A percentile compares a stretch with the other conserved stretches of the same genome.
Evolutionary conservation across 768 basidiomycete species (phyloP).

Genomic region (Cystobasidiopsis lactophilus): DNA sequence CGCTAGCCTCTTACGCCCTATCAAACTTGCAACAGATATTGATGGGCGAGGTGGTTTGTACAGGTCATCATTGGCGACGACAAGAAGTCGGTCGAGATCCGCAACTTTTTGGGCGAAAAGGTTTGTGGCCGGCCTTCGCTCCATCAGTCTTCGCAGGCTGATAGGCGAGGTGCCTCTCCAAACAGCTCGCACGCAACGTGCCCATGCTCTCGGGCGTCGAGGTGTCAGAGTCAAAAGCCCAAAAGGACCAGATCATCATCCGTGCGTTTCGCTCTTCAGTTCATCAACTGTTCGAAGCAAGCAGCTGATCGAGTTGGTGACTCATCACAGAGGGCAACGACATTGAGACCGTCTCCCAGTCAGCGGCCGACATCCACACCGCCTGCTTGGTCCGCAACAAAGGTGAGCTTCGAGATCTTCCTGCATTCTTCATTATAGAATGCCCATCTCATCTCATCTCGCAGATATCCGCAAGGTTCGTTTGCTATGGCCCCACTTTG

Average conservation of each 20-base stretch:
- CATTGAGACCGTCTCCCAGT: slow-evolving; percentile 91
- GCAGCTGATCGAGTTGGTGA: too few species aligned
- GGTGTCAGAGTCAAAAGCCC: slow-evolving; percentile 61
- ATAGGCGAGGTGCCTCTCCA: not conserved
- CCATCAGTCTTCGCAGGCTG: not conserved
- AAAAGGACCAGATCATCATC: slow-evolving; percentile 53
- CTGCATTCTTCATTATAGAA: too few species aligned
- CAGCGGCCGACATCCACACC: slow-evolving; percentile 95
- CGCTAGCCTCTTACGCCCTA: not conserved
- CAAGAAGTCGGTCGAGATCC: slow-evolving; percentile 58
- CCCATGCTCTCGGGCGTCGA: slow-evolving; percentile 74
- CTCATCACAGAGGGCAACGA: slow-evolving; percentile 65
- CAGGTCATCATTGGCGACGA: slow-evolving; percentile 39
- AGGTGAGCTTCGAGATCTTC: slow-evolving; percentile 29
- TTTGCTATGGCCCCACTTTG: not conserved
- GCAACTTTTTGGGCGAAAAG: slow-evolving; percentile 89
- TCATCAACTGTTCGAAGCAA: too few species aligned
- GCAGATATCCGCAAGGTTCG: not conserved
- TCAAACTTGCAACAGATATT: not conserved
- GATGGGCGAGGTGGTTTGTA: not conserved
- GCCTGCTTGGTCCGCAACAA: slow-evolving; percentile 95
- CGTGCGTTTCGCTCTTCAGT: slow-evolving; percentile 17
- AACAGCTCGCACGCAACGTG: slow-evolving; percentile 50
- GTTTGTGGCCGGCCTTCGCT: slow-evolving; percentile 25
- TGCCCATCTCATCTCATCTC: not conserved